Percentiles rank a stretch among this genome's conserved stretches.
These are phyloP conservation scores for Talaromyces sp. DNA, from an alignment of 2,329 filamentous ascomycete genomes.

Conservation along the genomic window DNA sequence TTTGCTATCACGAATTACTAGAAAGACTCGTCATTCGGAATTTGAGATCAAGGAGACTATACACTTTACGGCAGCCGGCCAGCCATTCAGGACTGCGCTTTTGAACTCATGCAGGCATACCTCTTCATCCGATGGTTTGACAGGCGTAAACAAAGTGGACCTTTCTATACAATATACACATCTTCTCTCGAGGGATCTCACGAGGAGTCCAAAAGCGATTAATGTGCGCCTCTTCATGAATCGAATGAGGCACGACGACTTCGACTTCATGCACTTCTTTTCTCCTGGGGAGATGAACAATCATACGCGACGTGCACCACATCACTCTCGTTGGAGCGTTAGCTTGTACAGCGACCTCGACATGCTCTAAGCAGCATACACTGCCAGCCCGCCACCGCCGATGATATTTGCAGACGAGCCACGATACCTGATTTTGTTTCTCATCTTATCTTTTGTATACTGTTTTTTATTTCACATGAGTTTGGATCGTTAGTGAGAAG, in stretches of 20 bases:
- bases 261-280: neutral
- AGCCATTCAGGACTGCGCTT: neutral
- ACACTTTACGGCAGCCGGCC: neutral
- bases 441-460: constrained; percentile 1
- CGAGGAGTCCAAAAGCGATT: neutral
- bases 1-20: constrained; percentile 66
- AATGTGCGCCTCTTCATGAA: neutral
- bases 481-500: neutral
- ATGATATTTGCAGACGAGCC: constrained; percentile 5
- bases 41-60: constrained; percentile 8
- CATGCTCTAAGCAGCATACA: neutral
- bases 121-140: neutral
- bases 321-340: neutral
- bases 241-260: neutral
- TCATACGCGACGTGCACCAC: neutral
- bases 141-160: constrained; percentile 9
- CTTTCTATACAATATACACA: constrained; percentile 5
- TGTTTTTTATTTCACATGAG: neutral
- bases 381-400: neutral
- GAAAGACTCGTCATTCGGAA: constrained; percentile 52
- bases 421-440: neutral
- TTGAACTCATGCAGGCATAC: neutral
- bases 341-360: neutral
- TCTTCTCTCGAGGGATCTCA: neutral
- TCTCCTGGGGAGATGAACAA: neutral